phyloP scores from a whole-genome alignment of 768 basidiomycete species.

The Dioszegia hungarica region DNA sequence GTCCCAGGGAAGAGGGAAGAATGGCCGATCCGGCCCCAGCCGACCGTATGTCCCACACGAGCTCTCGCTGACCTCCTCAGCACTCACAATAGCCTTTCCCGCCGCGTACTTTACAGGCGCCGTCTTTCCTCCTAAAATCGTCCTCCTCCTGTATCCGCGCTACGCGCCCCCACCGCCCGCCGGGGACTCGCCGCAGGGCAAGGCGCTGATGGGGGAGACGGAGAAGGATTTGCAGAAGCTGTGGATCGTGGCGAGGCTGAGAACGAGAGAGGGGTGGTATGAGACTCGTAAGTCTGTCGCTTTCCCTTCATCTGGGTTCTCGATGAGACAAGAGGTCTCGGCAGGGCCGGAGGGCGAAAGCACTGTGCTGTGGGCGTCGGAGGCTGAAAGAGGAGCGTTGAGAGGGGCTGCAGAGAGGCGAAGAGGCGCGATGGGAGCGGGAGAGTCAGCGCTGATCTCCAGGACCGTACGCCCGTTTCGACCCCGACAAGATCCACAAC shows the following conservation, averaged over 20 bases:
- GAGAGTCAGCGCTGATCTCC: conserved; percentile 24
- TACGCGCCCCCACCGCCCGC: conserved; percentile 68
- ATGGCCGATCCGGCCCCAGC: not conserved
- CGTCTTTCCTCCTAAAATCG: conserved; percentile 40
- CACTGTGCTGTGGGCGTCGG: too few relatives aligned
- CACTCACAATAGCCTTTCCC: conserved; percentile 37
- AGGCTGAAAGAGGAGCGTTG: too few relatives aligned
- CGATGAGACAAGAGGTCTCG: too few relatives aligned
- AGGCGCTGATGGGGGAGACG: conserved; percentile 58
- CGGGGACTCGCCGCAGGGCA: conserved; percentile 58
- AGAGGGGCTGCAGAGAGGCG: too few relatives aligned
- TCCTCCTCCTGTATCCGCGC: conserved; percentile 66
- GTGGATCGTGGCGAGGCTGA: conserved; percentile 57
- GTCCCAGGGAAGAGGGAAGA: too few relatives aligned
- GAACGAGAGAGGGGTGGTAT: conserved; percentile 51
- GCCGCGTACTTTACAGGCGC: conserved; percentile 37
- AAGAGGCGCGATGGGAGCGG: too few relatives aligned
- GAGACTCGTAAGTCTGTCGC: conserved; percentile 42
- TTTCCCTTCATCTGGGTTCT: not conserved
- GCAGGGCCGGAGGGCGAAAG: too few relatives aligned
- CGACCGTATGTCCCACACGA: not conserved
- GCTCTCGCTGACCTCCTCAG: conserved; percentile 8
- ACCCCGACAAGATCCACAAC: conserved; percentile 72
- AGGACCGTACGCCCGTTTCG: conserved; percentile 66
- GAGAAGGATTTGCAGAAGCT: conserved; percentile 68